A percentile compares a stretch with the other conserved stretches of the same genome.
phyloP scores from a whole-genome alignment of 805 yeast species.

The Saccharomycopsis sp. region DNA sequence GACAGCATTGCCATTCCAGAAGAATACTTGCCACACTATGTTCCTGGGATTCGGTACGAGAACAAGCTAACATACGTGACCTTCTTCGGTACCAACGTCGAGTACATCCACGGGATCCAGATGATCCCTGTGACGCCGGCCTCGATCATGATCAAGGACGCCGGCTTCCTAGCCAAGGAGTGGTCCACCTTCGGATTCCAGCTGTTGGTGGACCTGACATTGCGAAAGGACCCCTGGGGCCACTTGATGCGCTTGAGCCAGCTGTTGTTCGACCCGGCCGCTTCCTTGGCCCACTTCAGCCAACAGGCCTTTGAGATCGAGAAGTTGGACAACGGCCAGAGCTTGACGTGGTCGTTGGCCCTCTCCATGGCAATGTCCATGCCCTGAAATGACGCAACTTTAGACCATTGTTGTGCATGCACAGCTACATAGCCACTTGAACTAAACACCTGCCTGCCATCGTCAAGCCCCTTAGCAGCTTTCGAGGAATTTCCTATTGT shows the following conservation, averaged over 20 bases:
- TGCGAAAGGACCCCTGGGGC: constrained; percentile 12
- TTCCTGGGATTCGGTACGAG: constrained; percentile 61
- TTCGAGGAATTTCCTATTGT: too few species aligned
- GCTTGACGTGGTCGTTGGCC: constrained; percentile 54
- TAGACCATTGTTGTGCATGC: too few species aligned
- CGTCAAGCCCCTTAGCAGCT: too few species aligned
- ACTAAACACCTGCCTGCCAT: too few species aligned
- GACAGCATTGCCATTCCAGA: constrained; percentile 43
- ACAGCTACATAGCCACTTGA: too few species aligned
- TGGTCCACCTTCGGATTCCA: constrained; percentile 39
- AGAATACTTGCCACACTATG: constrained; percentile 45
- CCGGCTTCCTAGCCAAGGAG: constrained; percentile 48
- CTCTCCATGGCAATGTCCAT: constrained; percentile 29
- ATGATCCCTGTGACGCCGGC: constrained; percentile 68
- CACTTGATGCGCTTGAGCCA: constrained; percentile 32
- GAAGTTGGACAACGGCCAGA: constrained; percentile 53
- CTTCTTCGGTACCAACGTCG: constrained; percentile 51
- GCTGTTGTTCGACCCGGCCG: constrained; percentile 36
- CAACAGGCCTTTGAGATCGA: constrained; percentile 24
- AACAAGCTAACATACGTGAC: constrained; percentile 67
- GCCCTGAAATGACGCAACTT: too few species aligned
- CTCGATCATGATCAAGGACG: constrained; percentile 47
- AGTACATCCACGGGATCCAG: constrained; percentile 70
- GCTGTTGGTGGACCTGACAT: neutral
- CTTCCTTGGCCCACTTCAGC: constrained; percentile 37